Evolutionary conservation across 2,329 filamentous ascomycete species (phyloP).

Genomic region (Phaeosphaeriaceae sp.): DNA sequence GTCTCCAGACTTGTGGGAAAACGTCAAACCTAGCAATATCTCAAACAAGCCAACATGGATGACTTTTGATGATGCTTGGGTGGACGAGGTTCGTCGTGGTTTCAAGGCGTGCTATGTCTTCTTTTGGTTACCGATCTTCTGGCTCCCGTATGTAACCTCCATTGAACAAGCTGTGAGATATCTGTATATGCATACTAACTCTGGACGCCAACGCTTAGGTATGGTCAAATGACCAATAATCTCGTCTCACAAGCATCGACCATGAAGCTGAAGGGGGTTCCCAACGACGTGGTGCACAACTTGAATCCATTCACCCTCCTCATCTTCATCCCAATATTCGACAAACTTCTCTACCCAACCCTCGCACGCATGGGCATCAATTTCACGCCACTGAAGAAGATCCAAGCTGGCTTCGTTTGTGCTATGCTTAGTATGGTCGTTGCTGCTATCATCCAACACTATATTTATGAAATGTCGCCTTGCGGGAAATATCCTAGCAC

Average conservation of each 20-base stretch:
- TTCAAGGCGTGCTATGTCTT: conserved; percentile 42
- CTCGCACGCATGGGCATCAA: conserved; percentile 67
- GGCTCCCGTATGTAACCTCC: conserved; percentile 69
- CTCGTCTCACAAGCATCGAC: conserved; percentile 59
- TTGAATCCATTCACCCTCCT: conserved; percentile 77
- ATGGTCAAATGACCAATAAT: conserved; percentile 66
- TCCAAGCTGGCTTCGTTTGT: conserved; percentile 71
- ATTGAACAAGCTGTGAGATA: no score
- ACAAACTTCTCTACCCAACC: conserved; percentile 68
- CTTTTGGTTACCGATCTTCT: conserved; percentile 57
- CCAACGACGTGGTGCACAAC: conserved; percentile 79
- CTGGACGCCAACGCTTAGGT: not conserved
- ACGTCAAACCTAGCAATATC: conserved; percentile 68
- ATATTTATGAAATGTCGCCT: conserved; percentile 58
- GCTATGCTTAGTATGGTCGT: conserved; percentile 68
- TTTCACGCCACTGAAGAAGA: conserved; percentile 77
- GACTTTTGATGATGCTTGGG: conserved; percentile 57
- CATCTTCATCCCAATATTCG: conserved; percentile 72
- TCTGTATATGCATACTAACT: no score
- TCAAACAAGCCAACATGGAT: conserved; percentile 70
- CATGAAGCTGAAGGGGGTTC: conserved; percentile 64
- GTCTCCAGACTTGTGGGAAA: conserved; percentile 44
- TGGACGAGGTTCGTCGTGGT: conserved; percentile 5
- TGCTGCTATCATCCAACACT: conserved; percentile 62
- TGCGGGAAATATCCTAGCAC: conserved; percentile 49